Evolutionary conservation across 2,329 filamentous ascomycete species (phyloP), one percentile per base, ranked within the genome.

Genomic region (Corynespora cassiicola): DNA sequence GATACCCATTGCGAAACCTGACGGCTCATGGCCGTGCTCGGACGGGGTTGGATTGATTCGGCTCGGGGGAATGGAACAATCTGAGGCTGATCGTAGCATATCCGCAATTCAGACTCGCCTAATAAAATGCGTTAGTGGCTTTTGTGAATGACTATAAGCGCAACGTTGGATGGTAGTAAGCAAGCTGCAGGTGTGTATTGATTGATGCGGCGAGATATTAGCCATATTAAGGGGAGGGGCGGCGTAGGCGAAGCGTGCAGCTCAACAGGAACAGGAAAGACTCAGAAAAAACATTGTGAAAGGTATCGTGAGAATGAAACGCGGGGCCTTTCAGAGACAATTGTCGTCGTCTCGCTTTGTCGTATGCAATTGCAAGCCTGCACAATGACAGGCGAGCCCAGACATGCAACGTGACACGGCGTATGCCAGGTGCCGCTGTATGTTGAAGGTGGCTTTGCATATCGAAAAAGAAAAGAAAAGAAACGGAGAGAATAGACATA

Each of bases 1-100:
- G 56, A 39, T 7, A 65, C 59, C 66, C 65, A 69, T 52, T 68
- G 62, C 15, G 65, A 66, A 25, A 68, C 51, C 33, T 67, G 64
- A 6, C 49, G 55, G 47, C 54, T 53, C 52, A 66, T 52, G 5
- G 63, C 58, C n/a, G 65, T 67, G 7, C 52, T 49, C 31, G 65
- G 64, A 5, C 64, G 63, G 11, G 56, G 39, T 31, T 52, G 44
- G 12, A 54, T 44, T 36, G 64, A 54, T 36, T 63, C 56, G 18
- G 61, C 59, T 31, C 54, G 55, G 31, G 63, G 63, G 28, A 51
- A 52, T 29, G 53, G 40, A 15, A 64, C 40, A 14, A 40, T 23
- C 37, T 54, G 52, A 21, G 58, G 64, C 46, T 69, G 65, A 31
- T 68, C 58, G 36, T 65, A 65, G 48, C 61, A 61, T 48, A 65